Evolutionary conservation across 192 early-diverging fungal genomes (phyloP).

Genomic region (Coemansia sp.): DNA sequence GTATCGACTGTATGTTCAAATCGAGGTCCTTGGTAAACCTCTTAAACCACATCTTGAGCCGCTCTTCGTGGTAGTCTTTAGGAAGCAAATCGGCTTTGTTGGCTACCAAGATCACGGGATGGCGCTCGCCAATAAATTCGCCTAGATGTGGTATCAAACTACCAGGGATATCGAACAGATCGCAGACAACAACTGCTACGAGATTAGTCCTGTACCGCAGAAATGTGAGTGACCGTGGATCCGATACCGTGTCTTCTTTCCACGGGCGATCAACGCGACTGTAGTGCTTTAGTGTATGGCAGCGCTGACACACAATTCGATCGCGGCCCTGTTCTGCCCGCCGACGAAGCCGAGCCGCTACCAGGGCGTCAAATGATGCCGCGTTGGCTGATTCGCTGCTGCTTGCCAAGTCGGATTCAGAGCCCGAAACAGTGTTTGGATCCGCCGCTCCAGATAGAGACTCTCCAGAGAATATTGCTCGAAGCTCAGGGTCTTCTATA

Average conservation of each 20-base stretch:
- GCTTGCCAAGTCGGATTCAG: background rate
- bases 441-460: constrained; percentile 18
- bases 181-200: constrained; percentile 61
- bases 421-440: constrained; percentile 14
- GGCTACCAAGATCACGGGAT: constrained; percentile 61
- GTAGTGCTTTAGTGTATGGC: constrained; percentile 62
- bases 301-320: constrained; percentile 64
- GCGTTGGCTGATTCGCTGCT: background rate
- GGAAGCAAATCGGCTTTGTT: constrained; percentile 77
- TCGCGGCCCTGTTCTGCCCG: constrained; percentile 47
- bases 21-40: constrained; percentile 46
- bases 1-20: constrained; percentile 47
- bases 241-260: constrained; percentile 54
- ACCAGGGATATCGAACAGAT: constrained; percentile 69
- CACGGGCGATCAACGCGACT: constrained; percentile 50
- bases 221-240: constrained; percentile 57
- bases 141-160: constrained; percentile 56
- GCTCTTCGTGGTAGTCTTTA: constrained; percentile 53
- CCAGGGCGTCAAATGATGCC: constrained; percentile 13
- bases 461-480: constrained; percentile 36
- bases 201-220: constrained; percentile 56
- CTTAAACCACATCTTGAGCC: constrained; percentile 57
- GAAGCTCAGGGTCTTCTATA: constrained; percentile 48
- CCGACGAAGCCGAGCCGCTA: constrained; percentile 26
- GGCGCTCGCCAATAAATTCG: constrained; percentile 55